A percentile compares a stretch with the other conserved stretches of the same genome.
Conservation (phyloP, 2,329 filamentous ascomycete genomes). For the Thelonectria rubi region DNA sequence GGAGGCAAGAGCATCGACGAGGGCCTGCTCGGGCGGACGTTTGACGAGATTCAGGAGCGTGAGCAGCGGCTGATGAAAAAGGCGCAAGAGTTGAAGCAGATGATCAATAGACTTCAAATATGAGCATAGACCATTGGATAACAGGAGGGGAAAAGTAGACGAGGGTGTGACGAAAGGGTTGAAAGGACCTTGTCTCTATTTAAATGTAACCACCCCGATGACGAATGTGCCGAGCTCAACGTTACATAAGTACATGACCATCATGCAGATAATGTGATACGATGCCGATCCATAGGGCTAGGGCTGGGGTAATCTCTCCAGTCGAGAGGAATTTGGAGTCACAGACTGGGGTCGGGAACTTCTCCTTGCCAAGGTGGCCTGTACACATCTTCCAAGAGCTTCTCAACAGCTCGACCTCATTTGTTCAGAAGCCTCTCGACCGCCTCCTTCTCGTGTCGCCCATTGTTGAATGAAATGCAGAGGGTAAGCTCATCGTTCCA, state of each 20-base stretch:
- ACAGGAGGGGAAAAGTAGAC: neutral
- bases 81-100: conserved; percentile 21
- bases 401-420: conserved; percentile 3
- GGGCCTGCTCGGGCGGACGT: conserved; percentile 22
- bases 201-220: neutral
- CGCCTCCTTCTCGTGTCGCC: conserved; percentile 3
- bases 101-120: conserved; percentile 27
- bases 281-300: neutral
- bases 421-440: neutral
- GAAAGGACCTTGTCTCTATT: neutral
- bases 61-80: conserved; percentile 23
- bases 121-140: neutral
- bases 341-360: neutral
- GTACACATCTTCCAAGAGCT: neutral
- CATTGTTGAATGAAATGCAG: conserved; percentile 15
- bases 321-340: neutral
- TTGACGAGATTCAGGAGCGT: conserved; percentile 25
- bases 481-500: conserved; percentile 16
- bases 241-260: neutral
- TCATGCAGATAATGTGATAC: neutral
- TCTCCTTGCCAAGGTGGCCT: neutral
- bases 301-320: neutral
- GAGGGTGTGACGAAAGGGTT: neutral
- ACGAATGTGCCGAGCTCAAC: neutral
- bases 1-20: conserved; percentile 17